Evolutionary conservation across 176 grass and related monocot species (phyloP).

Genomic region (Oryza brachyantha): DNA sequence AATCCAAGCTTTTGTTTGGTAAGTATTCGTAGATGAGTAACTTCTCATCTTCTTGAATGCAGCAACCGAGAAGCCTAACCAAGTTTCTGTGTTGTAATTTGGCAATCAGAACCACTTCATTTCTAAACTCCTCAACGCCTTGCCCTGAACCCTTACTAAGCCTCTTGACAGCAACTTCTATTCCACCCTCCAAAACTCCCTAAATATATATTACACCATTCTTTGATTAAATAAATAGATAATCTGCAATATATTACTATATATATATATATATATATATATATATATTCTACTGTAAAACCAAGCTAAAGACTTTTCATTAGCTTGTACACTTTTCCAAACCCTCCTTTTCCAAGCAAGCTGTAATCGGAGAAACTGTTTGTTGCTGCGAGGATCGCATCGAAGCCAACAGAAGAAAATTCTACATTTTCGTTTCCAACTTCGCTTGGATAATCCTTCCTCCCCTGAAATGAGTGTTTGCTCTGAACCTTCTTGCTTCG

Average conservation of each 20-base stretch:
- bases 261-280: too few relatives aligned
- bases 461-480: background rate
- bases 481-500: slow-evolving; percentile 14
- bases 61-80: background rate
- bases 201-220: background rate
- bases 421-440: background rate
- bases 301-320: background rate
- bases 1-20: background rate
- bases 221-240: background rate
- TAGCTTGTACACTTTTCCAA: slow-evolving; percentile 60
- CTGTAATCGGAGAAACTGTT: slow-evolving; percentile 43
- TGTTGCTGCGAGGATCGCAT: slow-evolving; percentile 38
- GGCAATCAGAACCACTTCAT: background rate
- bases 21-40: background rate
- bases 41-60: background rate
- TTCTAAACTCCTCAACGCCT: background rate
- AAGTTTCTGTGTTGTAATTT: background rate
- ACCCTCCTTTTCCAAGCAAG: slow-evolving; percentile 55
- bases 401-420: slow-evolving; percentile 28
- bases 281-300: background rate
- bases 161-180: background rate
- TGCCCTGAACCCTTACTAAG: background rate
- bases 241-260: background rate
- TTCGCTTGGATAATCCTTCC: background rate
- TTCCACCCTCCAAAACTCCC: background rate